phyloP scores from a whole-genome alignment of 176 grass and related monocot species.

The Coix lacrymajobi region DNA sequence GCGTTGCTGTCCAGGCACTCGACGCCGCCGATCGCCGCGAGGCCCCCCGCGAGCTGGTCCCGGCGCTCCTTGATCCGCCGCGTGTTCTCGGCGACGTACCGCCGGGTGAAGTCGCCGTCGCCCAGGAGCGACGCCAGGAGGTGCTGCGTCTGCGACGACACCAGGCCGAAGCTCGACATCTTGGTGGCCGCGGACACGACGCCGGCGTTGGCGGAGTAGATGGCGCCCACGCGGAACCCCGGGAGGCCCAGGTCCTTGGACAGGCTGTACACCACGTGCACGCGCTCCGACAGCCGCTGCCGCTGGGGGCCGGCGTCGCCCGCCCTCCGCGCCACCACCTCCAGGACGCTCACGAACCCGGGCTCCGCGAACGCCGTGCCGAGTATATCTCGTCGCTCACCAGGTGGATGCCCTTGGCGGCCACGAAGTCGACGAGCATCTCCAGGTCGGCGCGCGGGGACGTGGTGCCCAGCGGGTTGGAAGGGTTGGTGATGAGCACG shows the following conservation, averaged over 20 bases:
- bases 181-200: conserved; percentile 86
- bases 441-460: conserved; percentile 46
- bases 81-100: conserved; percentile 65
- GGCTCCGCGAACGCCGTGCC: conserved; percentile 58
- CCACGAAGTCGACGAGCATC: conserved; percentile 58
- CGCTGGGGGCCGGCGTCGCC: neutral
- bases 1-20: conserved; percentile 63
- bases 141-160: conserved; percentile 92
- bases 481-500: conserved; percentile 90
- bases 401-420: conserved; percentile 69
- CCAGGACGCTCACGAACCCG: conserved; percentile 74
- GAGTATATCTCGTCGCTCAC: conserved; percentile 94
- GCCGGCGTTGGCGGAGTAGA: conserved; percentile 66
- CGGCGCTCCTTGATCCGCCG: conserved; percentile 56
- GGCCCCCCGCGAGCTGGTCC: conserved; percentile 48
- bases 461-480: conserved; percentile 86
- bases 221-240: conserved; percentile 80
- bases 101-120: conserved; percentile 53
- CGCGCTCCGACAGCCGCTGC: neutral
- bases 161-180: conserved; percentile 96
- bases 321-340: conserved; percentile 41
- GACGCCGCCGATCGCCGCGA: conserved; percentile 32
- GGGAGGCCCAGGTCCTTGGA: conserved; percentile 97
- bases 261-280: conserved; percentile 91
- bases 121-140: conserved; percentile 57